phyloP scores from a whole-genome alignment of 164 flowering plant species.

The Piper betle region DNA sequence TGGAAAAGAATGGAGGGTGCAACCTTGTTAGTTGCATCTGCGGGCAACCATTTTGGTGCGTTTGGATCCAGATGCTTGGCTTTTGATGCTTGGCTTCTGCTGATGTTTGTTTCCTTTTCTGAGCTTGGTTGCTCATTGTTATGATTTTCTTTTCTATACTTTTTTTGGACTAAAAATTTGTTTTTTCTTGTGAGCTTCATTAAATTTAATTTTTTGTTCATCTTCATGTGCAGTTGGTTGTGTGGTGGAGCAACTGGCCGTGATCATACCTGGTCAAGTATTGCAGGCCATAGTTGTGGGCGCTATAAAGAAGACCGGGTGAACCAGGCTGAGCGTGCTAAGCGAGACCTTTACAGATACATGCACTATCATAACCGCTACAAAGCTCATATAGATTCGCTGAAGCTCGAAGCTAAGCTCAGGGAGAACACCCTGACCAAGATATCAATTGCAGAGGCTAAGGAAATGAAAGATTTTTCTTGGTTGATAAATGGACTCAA shows the following conservation, averaged over 20 bases:
- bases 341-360: conserved; percentile 34
- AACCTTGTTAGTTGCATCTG: conserved; percentile 67
- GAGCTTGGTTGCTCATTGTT: neutral
- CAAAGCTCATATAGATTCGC: conserved; percentile 49
- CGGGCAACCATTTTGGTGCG: conserved; percentile 78
- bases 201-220: neutral
- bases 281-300: conserved; percentile 41
- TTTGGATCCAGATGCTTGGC: conserved; percentile 2
- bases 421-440: conserved; percentile 24
- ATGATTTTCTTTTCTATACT: neutral
- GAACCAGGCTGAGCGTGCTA: conserved; percentile 27
- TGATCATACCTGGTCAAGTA: conserved; percentile 36
- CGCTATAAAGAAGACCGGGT: conserved; percentile 30
- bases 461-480: conserved; percentile 25
- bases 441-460: conserved; percentile 19
- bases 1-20: conserved; percentile 88
- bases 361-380: conserved; percentile 43
- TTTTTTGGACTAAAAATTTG: neutral
- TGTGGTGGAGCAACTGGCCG: conserved; percentile 55
- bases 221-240: conserved; percentile 29
- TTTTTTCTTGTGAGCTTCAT: neutral
- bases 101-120: neutral
- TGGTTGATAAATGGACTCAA: conserved; percentile 42
- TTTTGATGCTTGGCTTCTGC: neutral
- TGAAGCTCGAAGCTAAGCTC: conserved; percentile 33